Evolutionary conservation across 495 filamentous ascomycete species (phyloP).

Genomic region (Physcia stellaris): DNA sequence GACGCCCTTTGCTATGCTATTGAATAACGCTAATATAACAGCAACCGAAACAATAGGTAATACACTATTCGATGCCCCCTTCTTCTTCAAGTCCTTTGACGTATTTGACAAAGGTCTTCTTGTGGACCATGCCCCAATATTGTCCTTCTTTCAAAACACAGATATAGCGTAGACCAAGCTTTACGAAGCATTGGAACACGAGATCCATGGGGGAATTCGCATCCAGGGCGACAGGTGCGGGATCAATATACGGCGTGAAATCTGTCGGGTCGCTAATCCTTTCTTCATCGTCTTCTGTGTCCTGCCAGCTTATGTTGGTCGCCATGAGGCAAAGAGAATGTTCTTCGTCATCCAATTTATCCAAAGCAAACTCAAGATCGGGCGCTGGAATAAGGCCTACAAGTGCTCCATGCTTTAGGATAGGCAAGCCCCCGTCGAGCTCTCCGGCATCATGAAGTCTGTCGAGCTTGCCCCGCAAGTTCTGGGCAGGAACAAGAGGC

Average conservation of each 20-base stretch:
- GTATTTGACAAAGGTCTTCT: conserved; percentile 94
- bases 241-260: conserved; percentile 86
- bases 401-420: conserved; percentile 64
- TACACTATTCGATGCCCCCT: conserved; percentile 3
- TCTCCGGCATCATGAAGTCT: conserved; percentile 74
- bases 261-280: conserved; percentile 52
- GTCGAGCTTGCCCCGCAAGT: conserved; percentile 68
- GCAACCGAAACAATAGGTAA: neutral
- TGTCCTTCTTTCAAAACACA: conserved; percentile 75
- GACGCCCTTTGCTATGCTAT: too few relatives aligned
- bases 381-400: conserved; percentile 87
- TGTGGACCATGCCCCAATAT: conserved; percentile 88
- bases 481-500: conserved; percentile 57
- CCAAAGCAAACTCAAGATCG: conserved; percentile 86
- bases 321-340: conserved; percentile 71
- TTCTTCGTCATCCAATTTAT: conserved; percentile 62
- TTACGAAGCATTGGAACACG: conserved; percentile 94
- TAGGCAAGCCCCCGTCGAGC: conserved; percentile 81
- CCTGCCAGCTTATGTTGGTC: conserved; percentile 36
- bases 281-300: conserved; percentile 41
- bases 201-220: conserved; percentile 85
- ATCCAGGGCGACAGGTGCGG: conserved; percentile 77
- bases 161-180: conserved; percentile 82
- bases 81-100: conserved; percentile 62
- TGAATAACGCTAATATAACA: neutral